Evolutionary conservation across 2,329 filamentous ascomycete genomes (phyloP), one percentile per base, ranked within the genome.

Genomic region (Phaeosphaeria sp.): DNA sequence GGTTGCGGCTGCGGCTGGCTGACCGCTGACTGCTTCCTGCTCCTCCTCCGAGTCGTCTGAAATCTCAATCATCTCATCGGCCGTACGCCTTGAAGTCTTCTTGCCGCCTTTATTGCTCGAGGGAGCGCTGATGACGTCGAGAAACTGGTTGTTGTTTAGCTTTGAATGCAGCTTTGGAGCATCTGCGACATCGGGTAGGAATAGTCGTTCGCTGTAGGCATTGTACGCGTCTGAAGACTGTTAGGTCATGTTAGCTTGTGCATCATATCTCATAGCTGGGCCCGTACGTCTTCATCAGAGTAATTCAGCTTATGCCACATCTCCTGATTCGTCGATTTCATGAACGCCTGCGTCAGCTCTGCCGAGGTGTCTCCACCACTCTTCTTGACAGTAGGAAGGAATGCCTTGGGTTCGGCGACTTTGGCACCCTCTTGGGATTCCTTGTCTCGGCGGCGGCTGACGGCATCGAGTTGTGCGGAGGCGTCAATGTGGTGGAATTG

Each of bases 401-500:
- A 91, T 17, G 91, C 89, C 61, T 91, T 89, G 22, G 91, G 88
- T 61, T 88, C 87, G 4, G 80, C 76, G 22, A 76, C 71, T 45
- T 66, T 82, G 68, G 66, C 77, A 69, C 66, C 78, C 60, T 77
- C 80, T 50, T 65, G 77, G 7, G 83, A 82, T 55, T 85, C 82
- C 52, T 78, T 76, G 63, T 75, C 79, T 64, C 72, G 75, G 55
- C 72, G 74, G 67, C 67, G 78, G 64, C 72, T 68, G 47, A 74
- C 80, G 70, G 86, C 86, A 36, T 90, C 87, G 55, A 91, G 84
- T 69, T 97, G 92, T 47, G 89, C 83, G 46, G 88, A 79, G 3
- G 95, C 94, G 78, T 98, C 95, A 66, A 98, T 84, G 79, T 98
- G 93, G 78, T 97, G 92, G 60, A 96, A 90, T 72, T 97, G 92